A percentile compares a stretch with the other conserved stretches of the same genome.
Evolutionary conservation across 73 alveolate genomes (phyloP).

Genomic region (Paramecium bursaria): DNA sequence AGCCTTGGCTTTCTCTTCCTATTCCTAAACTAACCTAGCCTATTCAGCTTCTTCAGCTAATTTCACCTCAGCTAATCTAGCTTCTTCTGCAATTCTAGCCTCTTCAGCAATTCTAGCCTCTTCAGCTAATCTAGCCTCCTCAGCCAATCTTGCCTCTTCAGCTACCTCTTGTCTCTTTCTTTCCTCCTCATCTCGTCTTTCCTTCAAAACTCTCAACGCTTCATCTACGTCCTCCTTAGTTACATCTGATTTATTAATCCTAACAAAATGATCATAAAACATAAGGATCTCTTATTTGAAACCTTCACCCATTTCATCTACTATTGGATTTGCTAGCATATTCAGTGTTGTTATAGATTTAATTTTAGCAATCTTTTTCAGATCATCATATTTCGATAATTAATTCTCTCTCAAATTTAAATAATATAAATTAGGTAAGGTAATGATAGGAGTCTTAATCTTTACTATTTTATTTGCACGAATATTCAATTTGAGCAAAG

Average conservation of each 20-base stretch:
- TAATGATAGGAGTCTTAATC: conserved; percentile 47
- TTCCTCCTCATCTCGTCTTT: conserved; percentile 63
- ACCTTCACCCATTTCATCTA: conserved; percentile 55
- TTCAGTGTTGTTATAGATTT: conserved; percentile 34
- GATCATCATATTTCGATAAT: conserved; percentile 56
- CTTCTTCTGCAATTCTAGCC: conserved; percentile 60
- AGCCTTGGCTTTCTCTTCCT: no score
- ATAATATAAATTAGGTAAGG: conserved; percentile 19
- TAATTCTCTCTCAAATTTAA: conserved; percentile 50
- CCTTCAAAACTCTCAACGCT: conserved; percentile 39
- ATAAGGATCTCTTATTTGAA: conserved; percentile 47
- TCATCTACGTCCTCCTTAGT: conserved; percentile 51
- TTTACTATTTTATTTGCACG: conserved; percentile 58
- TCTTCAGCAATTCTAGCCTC: conserved; percentile 67
- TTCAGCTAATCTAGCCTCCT: conserved; percentile 68
- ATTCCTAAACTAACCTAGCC: no score
- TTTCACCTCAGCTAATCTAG: conserved; percentile 24
- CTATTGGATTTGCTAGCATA: conserved; percentile 41
- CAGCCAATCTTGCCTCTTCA: conserved; percentile 54
- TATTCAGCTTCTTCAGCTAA: conserved; percentile 31
- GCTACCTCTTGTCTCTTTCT: conserved; percentile 39
- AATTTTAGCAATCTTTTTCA: conserved; percentile 35
- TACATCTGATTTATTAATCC: conserved; percentile 26
- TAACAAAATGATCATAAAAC: conserved; percentile 46
- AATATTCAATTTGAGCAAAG: conserved; percentile 41